phyloP scores from a whole-genome alignment of 75 land plant species.

The Gnetum montanum region DNA sequence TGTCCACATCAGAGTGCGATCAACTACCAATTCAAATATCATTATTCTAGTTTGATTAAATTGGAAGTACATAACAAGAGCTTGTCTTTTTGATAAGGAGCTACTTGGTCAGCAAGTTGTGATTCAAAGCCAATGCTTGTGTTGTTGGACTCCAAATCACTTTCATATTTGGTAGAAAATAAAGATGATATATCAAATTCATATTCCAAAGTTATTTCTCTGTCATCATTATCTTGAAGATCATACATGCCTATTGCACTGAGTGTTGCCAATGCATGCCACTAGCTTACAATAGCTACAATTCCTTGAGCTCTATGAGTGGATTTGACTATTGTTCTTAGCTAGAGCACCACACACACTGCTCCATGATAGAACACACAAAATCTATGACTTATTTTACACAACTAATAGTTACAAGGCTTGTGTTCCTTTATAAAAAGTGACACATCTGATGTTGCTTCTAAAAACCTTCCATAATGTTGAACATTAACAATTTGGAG shows the following conservation, averaged over 20 bases:
- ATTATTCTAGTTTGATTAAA: too few relatives aligned
- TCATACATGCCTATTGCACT: constrained; percentile 23
- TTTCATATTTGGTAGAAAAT: constrained; percentile 27
- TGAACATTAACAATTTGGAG: constrained; percentile 83
- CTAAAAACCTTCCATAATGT: constrained; percentile 70
- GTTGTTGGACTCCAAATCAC: constrained; percentile 55
- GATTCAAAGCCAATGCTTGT: constrained; percentile 12
- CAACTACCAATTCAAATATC: too few relatives aligned
- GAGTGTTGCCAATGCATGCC: constrained; percentile 85
- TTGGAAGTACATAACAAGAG: too few relatives aligned
- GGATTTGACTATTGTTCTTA: constrained; percentile 14
- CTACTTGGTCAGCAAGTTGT: constrained; percentile 31
- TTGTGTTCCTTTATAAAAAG: constrained; percentile 61
- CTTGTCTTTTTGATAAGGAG: constrained; percentile 73
- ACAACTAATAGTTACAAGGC: constrained; percentile 50
- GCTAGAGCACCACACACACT: background rate
- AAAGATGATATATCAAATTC: constrained; percentile 4
- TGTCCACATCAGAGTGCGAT: too few relatives aligned
- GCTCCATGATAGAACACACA: constrained; percentile 23
- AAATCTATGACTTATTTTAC: constrained; percentile 84
- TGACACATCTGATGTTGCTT: constrained; percentile 47
- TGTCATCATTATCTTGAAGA: constrained; percentile 7
- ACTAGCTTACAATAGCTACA: constrained; percentile 59
- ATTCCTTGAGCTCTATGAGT: constrained; percentile 88
- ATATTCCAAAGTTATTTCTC: constrained; percentile 11